Base-by-base conservation (phyloP, 2,329 filamentous ascomycete species). In the Alternaria longipes region DNA sequence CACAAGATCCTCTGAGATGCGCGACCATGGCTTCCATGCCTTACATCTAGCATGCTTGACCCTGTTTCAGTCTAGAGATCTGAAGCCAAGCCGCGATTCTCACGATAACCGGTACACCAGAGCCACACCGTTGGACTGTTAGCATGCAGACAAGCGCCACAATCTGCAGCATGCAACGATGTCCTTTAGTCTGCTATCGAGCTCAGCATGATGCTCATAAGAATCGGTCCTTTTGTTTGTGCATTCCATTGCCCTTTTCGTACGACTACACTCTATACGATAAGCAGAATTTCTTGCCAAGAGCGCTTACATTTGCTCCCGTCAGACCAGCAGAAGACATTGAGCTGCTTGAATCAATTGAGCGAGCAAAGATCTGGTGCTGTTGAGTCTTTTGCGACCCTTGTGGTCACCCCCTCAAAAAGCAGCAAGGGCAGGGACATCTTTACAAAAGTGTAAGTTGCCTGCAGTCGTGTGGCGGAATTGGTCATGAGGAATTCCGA, bases 41-140 rank as follows among this genome's bases (percentile, higher is more conserved):
- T 38, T 59, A 30, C 28, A n/a, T 44, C 44, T 49, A 38, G 38
- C 50, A 51, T 60, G 57, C 53, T 47, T 41, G 30, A 54, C 54
- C 54, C 54, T 58, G 54, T 22, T 42, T 20, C 32, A 26, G 24
- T 32, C 24, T 47, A 56, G 18, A 12, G 38, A 54, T 50, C 28
- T 22, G 14, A 11, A 51, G 52, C 54, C 49, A 55, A 46, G 49
- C 16, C n/a, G 40, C 36, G 34, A 30, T 41, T 61, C 59, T 54
- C 32, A 36, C 42, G 54, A 54, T 49, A 54, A 36, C 54, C 49
- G 54, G 54, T 53, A 52, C 41, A 28, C 36, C 44, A 61, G 22
- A 38, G 18, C 30, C 44, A 59, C 34, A 34, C 42, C 46, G 38
- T 36, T 34, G 38, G 40, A 50, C 32, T 36, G 38, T 30, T 49